These are phyloP conservation scores for Epichloe sylvatica DNA, from an alignment of 2,329 filamentous ascomycete species.

Conservation along the genomic window DNA sequence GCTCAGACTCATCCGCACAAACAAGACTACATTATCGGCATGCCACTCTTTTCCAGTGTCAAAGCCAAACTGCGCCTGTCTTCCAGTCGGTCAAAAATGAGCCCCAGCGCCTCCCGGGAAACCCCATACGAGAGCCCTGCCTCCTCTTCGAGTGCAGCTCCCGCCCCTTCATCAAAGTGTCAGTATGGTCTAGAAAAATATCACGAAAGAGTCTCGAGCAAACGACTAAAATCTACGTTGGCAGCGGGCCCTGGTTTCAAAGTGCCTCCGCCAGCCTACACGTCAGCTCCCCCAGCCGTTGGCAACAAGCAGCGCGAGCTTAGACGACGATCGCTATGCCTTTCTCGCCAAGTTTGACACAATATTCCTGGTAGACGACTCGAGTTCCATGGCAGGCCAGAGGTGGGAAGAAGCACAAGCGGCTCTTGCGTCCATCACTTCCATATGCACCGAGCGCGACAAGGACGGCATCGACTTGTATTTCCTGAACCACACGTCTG, in stretches of 20 bases:
- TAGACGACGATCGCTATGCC: constrained; percentile 52
- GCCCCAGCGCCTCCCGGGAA: not conserved
- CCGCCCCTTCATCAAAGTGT: not conserved
- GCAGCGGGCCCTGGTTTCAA: not conserved
- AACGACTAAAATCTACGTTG: not conserved
- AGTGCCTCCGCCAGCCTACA: not conserved
- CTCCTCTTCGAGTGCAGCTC: not conserved
- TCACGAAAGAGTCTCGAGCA: too few relatives aligned
- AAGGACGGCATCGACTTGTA: constrained; percentile 78
- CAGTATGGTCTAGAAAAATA: not conserved
- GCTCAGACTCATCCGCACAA: too few relatives aligned
- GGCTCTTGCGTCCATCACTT: constrained; percentile 60
- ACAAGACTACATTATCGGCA: not conserved
- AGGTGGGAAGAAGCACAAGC: constrained; percentile 62
- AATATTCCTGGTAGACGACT: constrained; percentile 82
- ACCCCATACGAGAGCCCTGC: not conserved
- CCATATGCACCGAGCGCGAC: constrained; percentile 70
- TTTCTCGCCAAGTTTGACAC: constrained; percentile 77
- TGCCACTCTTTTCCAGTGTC: not conserved
- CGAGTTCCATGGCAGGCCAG: constrained; percentile 66
- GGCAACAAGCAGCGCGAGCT: not conserved
- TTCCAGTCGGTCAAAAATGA: not conserved
- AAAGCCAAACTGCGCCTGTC: not conserved
- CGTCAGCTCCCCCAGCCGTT: not conserved
- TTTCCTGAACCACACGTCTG: constrained; percentile 62